These are phyloP conservation scores for Termitomyces sp. DNA, from an alignment of 768 basidiomycete species.

Conservation along the genomic window DNA sequence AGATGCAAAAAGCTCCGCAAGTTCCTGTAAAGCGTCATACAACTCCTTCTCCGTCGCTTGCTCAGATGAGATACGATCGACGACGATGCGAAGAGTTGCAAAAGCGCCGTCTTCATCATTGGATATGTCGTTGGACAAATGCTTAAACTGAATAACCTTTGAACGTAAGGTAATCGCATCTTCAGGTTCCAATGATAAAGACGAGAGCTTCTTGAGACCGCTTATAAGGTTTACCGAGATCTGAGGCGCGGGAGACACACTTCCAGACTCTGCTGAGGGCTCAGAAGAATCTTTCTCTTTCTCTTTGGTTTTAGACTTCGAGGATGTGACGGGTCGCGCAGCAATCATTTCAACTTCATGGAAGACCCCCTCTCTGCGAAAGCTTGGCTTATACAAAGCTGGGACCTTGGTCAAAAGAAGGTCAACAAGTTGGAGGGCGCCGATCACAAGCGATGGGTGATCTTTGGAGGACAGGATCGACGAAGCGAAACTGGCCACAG, in stretches of 20 bases:
- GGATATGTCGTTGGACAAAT: slow-evolving; percentile 55
- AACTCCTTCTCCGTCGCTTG: slow-evolving; percentile 61
- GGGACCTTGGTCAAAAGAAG: slow-evolving; percentile 82
- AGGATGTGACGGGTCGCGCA: slow-evolving; percentile 50
- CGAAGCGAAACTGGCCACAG: slow-evolving; percentile 92
- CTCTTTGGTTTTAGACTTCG: slow-evolving; percentile 35
- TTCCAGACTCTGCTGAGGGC: slow-evolving; percentile 35
- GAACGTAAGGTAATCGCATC: slow-evolving; percentile 93
- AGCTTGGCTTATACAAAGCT: slow-evolving; percentile 78
- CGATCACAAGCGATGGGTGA: slow-evolving; percentile 79
- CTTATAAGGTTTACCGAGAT: slow-evolving; percentile 40
- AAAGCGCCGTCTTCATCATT: slow-evolving; percentile 59
- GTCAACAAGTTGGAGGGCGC: slow-evolving; percentile 91
- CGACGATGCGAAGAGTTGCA: slow-evolving; percentile 56
- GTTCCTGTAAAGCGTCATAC: slow-evolving; percentile 54
- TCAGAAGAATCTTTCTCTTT: slow-evolving; percentile 41
- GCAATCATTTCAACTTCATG: slow-evolving; percentile 87
- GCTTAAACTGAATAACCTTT: slow-evolving; percentile 82
- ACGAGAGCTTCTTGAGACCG: slow-evolving; percentile 65
- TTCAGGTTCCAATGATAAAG: slow-evolving; percentile 72
- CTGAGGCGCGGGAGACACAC: slow-evolving; percentile 28
- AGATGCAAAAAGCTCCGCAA: slow-evolving; percentile 79
- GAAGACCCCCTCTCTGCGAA: slow-evolving; percentile 93
- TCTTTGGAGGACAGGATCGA: slow-evolving; percentile 92
- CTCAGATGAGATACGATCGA: slow-evolving; percentile 52